These are phyloP conservation scores for Curvularia spicifera DNA, from an alignment of 2,329 filamentous ascomycete genomes.

Conservation along the genomic window DNA sequence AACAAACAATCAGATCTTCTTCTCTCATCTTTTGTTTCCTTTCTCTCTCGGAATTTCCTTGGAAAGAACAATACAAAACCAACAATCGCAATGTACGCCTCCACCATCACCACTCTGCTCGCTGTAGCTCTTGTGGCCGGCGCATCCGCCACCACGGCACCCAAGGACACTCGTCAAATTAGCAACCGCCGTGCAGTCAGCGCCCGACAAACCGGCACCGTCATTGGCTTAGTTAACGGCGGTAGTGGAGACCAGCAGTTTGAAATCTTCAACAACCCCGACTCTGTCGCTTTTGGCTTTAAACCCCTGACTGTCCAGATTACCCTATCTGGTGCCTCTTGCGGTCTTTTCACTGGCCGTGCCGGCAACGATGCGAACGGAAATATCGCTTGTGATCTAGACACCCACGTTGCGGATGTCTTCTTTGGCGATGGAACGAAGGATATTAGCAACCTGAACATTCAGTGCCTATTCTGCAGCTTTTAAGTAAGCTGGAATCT, in stretches of 20 bases:
- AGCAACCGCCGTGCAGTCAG: background rate
- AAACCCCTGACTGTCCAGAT: too few relatives aligned
- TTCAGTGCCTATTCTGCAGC: background rate
- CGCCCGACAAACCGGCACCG: background rate
- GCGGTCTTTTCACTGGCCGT: background rate
- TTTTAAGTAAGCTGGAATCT: background rate
- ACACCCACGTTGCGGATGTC: background rate
- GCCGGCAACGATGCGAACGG: background rate
- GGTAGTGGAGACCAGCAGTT: background rate
- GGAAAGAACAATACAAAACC: background rate
- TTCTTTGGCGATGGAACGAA: background rate
- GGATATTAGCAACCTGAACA: background rate
- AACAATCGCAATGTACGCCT: background rate
- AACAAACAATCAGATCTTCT: background rate
- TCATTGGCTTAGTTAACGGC: background rate
- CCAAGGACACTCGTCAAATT: background rate
- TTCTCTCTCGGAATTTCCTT: background rate
- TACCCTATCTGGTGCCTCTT: background rate
- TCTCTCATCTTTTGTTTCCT: background rate
- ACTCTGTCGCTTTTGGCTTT: background rate
- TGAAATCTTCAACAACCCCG: background rate
- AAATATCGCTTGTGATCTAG: background rate
- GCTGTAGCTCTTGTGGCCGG: background rate
- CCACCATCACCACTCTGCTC: background rate
- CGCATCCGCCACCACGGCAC: background rate